Percentiles rank a stretch among this genome's conserved stretches.
Evolutionary conservation across 805 yeast genomes (phyloP).

Genomic region (Danielia reshetovae): DNA sequence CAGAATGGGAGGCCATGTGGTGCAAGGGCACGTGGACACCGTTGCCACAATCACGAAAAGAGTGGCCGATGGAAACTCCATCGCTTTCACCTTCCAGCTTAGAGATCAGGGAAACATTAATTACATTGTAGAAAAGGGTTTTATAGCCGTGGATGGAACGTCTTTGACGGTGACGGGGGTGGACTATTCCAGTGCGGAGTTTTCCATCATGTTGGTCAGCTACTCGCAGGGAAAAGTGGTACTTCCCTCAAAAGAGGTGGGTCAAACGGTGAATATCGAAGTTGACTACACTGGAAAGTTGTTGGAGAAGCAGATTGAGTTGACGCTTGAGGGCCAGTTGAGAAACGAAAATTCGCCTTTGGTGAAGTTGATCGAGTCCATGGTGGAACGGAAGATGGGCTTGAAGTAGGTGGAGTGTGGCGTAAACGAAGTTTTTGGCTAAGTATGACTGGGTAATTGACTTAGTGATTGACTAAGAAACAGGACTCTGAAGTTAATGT

Average conservation of each 20-base stretch:
- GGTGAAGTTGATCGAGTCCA: constrained; percentile 38
- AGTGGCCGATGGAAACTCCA: constrained; percentile 67
- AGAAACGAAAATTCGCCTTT: constrained; percentile 46
- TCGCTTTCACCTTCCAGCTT: constrained; percentile 69
- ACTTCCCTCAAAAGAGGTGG: constrained; percentile 59
- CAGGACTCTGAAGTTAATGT: too few relatives aligned
- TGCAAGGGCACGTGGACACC: constrained; percentile 97
- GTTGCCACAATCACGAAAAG: constrained; percentile 59
- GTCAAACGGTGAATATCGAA: constrained; percentile 78
- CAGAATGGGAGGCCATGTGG: constrained; percentile 95
- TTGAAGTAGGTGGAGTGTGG: too few relatives aligned
- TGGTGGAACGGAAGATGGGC: constrained; percentile 31
- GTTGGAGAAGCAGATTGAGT: constrained; percentile 77
- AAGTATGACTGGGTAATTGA: too few relatives aligned
- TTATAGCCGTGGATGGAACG: constrained; percentile 88
- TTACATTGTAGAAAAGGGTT: constrained; percentile 93
- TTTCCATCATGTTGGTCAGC: constrained; percentile 86
- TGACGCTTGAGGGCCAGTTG: constrained; percentile 53
- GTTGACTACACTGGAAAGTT: constrained; percentile 93
- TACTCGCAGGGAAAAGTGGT: constrained; percentile 84
- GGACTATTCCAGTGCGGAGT: constrained; percentile 51
- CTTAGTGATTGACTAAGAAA: too few relatives aligned
- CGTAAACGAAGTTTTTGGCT: too few relatives aligned
- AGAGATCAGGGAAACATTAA: constrained; percentile 57
- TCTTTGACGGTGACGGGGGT: constrained; percentile 85